Evolutionary conservation across 2,329 filamentous ascomycete species (phyloP), one percentile per base, ranked within the genome.

Genomic region (Aureobasidium sp.): DNA sequence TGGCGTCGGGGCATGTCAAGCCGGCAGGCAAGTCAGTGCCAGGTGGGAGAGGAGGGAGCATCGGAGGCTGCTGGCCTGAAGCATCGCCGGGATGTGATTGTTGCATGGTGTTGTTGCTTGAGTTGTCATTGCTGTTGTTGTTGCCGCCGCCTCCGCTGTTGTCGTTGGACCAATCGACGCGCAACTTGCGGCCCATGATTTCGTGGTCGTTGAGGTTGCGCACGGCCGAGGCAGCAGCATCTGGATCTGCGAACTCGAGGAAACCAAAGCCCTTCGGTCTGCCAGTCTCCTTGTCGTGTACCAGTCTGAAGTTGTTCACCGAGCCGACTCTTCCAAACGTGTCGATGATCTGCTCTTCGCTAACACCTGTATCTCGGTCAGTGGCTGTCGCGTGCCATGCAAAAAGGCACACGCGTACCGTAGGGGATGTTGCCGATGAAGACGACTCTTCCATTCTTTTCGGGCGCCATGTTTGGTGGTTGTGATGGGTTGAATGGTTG

Each of bases 231-330:
- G 93, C 90, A 33, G 94, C 94, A 27, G 91, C 81, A 83, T 95
- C 93, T 62, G 89, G 86, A 70, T 97, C 94, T 60, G 90, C 88
- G 71, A 95, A 99, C 73, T 97, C 93, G 69, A 92, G 89, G 69
- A 97, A 99, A 37, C 94, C 94, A 72, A 96, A 99, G 19, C 94
- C 94, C 74, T 96, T 97, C 0, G 94, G 92, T 60, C 90, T 86
- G 43, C 93, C 92, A 2, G 92, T 96, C 70, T 97, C 93, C 57
- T 91, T 88, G 77, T 97, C 95, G 75, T 96, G 95, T 65, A 97
- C 93, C 51, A 97, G 82, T 57, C 93, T 85, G 73, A 97, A 97
- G 72, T 89, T 93, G 62, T 95, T 81, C 1, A 97, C 93, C 65
- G 92, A 89, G 61, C 94, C 94, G 57, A 89, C 91, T 65, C 88